Conservation (phyloP, 2,329 filamentous ascomycete species). For the Sphaceloma murrayae region DNA sequence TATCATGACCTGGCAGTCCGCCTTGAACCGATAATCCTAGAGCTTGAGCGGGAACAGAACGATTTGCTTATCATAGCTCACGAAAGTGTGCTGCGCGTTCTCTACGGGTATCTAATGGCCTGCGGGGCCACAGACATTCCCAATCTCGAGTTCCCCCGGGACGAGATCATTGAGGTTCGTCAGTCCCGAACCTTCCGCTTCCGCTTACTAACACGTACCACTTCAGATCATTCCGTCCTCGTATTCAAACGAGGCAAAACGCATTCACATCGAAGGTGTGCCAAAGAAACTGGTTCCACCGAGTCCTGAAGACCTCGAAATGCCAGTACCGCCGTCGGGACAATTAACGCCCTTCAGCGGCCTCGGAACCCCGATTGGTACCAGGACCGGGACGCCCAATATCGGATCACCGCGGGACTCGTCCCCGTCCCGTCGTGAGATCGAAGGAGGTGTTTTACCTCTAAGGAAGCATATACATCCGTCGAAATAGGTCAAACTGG, state of each 20-base stretch:
- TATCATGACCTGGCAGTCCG: conserved; percentile 98
- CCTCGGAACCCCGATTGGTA: conserved; percentile 29
- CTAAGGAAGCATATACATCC: conserved; percentile 16
- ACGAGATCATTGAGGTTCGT: conserved; percentile 85
- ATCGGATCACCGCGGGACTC: conserved; percentile 9
- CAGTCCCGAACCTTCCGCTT: conserved; percentile 19
- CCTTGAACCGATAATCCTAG: conserved; percentile 92
- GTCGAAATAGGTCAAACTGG: conserved; percentile 15
- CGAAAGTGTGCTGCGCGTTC: conserved; percentile 89
- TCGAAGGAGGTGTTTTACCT: conserved; percentile 11
- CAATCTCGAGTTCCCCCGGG: conserved; percentile 80
- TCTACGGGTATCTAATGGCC: conserved; percentile 98
- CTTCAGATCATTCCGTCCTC: conserved; percentile 79
- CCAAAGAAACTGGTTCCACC: conserved; percentile 59
- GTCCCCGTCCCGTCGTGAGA: conserved; percentile 1
- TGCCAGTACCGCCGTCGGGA: conserved; percentile 58
- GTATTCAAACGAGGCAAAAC: conserved; percentile 91
- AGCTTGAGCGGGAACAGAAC: conserved; percentile 91
- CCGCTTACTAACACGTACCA: conserved; percentile 1
- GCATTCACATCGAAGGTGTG: conserved; percentile 70
- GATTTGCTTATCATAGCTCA: conserved; percentile 98
- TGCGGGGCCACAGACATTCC: conserved; percentile 94
- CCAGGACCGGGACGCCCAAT: conserved; percentile 16
- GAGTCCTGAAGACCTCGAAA: conserved; percentile 71
- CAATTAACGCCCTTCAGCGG: conserved; percentile 36